phyloP scores from a whole-genome alignment of 305 asterid genomes.

The Fraxinus angustifolia region DNA sequence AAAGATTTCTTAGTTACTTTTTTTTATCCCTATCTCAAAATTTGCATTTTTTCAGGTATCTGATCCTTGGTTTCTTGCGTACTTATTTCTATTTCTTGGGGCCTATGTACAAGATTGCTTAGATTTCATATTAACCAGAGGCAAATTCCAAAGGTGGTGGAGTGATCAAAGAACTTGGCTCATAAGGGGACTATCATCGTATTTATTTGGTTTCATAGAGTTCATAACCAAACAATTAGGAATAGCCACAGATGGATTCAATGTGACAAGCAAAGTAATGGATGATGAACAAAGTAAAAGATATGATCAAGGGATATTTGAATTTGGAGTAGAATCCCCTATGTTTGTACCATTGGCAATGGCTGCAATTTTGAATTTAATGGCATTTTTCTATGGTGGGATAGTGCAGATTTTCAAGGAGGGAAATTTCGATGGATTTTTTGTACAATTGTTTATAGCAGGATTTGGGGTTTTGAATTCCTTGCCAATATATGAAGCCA shows the following conservation, averaged over 20 bases:
- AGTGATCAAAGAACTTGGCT: conserved; percentile 82
- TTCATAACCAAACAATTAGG: conserved; percentile 45
- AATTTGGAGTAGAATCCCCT: conserved; percentile 61
- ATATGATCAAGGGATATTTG: conserved; percentile 56
- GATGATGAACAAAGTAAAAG: conserved; percentile 62
- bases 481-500: conserved; percentile 56
- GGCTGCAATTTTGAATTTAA: conserved; percentile 43
- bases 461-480: conserved; percentile 61
- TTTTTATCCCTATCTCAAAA: not conserved
- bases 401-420: conserved; percentile 18
- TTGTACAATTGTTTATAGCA: conserved; percentile 46
- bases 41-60: conserved; percentile 30
- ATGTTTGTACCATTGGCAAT: conserved; percentile 50
- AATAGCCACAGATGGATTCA: conserved; percentile 59
- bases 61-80: conserved; percentile 47
- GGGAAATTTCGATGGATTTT: conserved; percentile 27
- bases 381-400: conserved; percentile 38
- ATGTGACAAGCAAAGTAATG: conserved; percentile 67
- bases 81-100: conserved; percentile 54
- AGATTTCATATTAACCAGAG: conserved; percentile 46
- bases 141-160: conserved; percentile 69
- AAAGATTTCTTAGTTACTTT: not conserved
- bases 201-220: conserved; percentile 44
- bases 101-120: conserved; percentile 65
- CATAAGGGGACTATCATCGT: conserved; percentile 41